Evolutionary conservation across 108 stramenopile species (phyloP), one percentile per base, ranked within the genome.

Genomic region (Fragilariopsis cylindrus): DNA sequence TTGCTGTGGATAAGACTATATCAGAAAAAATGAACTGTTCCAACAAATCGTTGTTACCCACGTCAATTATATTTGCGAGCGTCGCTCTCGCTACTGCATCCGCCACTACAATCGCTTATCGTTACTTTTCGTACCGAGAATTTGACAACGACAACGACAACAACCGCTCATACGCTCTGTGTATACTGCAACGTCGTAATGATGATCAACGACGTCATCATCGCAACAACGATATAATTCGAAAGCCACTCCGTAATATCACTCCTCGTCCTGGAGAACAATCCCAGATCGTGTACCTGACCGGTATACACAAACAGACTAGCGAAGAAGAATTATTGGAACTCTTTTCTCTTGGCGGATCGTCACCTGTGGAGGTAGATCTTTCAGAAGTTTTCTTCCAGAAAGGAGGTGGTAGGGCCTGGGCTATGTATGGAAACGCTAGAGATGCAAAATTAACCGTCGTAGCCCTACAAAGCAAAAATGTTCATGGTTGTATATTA

Each of bases 311-410:
- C 49, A 68, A 68, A 16, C 16, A 48, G 12, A 68, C 67, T 3
- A 48, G 21, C 5, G 48, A 39, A 19, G 67, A 48, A 6, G 67
- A 68, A 19, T 48, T 68, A 30, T 6, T 68, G 3, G 67, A 68
- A 9, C 48, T 68, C 15, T 68, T 68, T 47, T 68, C 67, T 39
- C n/a, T 7, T 4, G 48, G 67, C 16, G 65, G 48, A n/a, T 9
- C 43, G n/a, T 12, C 48, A 8, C 67, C 67, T 13, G 11, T 68
- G n/a, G 49, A 68, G 18, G 18, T 68, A 16, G 67, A 68, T 47
- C 43, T 44, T 8, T 68, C 67, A 13, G 67, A 68, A 48, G 57
- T 72, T 21, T 72, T 60, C 47, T 72, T 49, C 56, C 44, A 42
- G n/a, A 72, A 49, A 48, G 57, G 43, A 3, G 72, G 60, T 48